These are phyloP conservation scores for Ustilago crameri DNA, from an alignment of 1,284 basidiomycete species.

Conservation along the genomic window DNA sequence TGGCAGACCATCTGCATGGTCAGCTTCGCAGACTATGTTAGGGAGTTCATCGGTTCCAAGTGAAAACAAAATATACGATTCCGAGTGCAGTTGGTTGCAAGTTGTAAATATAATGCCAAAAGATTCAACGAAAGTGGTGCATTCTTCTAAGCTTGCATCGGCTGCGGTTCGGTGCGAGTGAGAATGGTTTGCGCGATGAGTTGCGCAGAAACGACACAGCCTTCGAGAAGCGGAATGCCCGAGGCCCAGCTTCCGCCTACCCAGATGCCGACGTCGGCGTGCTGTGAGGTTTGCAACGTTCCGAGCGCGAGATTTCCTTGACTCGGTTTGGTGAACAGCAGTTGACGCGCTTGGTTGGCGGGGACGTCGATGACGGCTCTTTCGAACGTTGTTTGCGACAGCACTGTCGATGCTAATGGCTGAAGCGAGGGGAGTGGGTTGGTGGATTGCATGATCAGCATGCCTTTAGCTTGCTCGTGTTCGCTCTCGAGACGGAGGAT, in stretches of 20 bases:
- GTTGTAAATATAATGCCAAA: too few species aligned
- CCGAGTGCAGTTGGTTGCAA: too few species aligned
- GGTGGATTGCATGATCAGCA: constrained; percentile 60
- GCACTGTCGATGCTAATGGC: constrained; percentile 23
- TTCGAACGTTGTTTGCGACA: constrained; percentile 51
- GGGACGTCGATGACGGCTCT: constrained; percentile 51
- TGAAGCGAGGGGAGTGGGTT: constrained; percentile 49
- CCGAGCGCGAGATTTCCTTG: constrained; percentile 7
- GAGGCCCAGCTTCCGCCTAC: constrained; percentile 27
- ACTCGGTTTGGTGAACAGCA: background rate
- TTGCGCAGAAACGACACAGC: constrained; percentile 24
- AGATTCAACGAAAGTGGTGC: too few species aligned
- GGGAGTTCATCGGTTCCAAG: constrained; percentile 51
- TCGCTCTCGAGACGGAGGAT: constrained; percentile 18
- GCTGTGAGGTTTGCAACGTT: constrained; percentile 3
- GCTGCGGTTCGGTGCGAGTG: too few species aligned
- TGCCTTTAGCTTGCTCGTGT: background rate
- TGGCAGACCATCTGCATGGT: constrained; percentile 99
- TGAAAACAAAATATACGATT: constrained; percentile 14
- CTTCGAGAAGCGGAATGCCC: constrained; percentile 38
- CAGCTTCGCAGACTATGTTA: constrained; percentile 91
- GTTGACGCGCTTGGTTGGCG: constrained; percentile 13
- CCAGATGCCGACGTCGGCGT: constrained; percentile 6
- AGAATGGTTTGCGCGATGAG: constrained; percentile 22
- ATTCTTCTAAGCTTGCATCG: too few species aligned